Base-by-base conservation (phyloP, 805 yeast genomes). In the Maudiozyma bulderi region DNA sequence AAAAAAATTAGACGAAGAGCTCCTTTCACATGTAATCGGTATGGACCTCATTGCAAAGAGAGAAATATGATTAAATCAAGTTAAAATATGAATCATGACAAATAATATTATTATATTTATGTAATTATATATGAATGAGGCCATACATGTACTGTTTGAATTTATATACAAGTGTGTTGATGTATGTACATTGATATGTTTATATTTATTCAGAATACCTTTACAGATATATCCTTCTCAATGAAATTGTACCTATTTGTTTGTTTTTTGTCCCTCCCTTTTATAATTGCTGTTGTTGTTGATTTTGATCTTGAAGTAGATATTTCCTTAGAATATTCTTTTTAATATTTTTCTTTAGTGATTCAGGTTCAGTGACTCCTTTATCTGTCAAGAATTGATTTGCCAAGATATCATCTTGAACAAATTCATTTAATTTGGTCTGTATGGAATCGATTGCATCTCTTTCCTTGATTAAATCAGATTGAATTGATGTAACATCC, bases 251-350 rank as follows among this genome's bases (percentile, higher is more conserved):
- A 20, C 26, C 10, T 38, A 20, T 38, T 14, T 38, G 20, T 14
- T 1, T 14, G 28, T 4, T 39, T 20, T 8, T 28, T 26, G 14
- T 39, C 13, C 13, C 42, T n/a, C 20, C 20, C 20, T 15, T 26
- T 28, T 31, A 33, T 43, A 32, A 15, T 15, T 40, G 33, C 15
- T 10, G 33, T 40, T 28, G 28, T 26, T 45, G 32, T 8, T 28
- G 32, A 26, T 26, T 39, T 26, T 39, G 42, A 10, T 20, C 42
- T 48, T 54, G 55, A 40, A 64, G 40, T 30, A 80, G 68, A 62
- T 75, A 82, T 66, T 84, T 86, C 62, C 88, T 76, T 57, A 86
- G 65, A 43, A 86, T 66, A 65, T 89, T 89, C 71, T 85, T 86
- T 61, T 74, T 80, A 26, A 82, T 78, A 63, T 74, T 73, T 46